Percentiles rank a stretch among this genome's conserved stretches.
Conservation (phyloP, 139 green algal genomes). For the Desmodesmus armatus region DNA sequence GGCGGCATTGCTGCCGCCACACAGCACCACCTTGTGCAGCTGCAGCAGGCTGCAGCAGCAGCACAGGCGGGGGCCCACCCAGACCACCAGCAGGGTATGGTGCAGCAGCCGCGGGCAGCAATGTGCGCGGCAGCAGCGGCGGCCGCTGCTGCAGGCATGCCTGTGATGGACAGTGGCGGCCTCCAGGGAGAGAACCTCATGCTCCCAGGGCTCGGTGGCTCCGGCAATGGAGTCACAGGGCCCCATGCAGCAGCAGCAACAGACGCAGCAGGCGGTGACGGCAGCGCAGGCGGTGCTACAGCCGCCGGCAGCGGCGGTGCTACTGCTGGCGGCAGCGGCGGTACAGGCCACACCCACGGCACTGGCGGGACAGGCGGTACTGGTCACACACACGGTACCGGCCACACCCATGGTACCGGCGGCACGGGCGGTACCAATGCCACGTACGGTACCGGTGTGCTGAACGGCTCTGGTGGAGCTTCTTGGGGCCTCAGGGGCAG, state of each 20-base stretch:
- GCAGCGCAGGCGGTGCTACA: constrained; percentile 9
- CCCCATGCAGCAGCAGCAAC: constrained; percentile 10
- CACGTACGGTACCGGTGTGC: background rate
- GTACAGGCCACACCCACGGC: background rate
- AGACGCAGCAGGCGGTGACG: constrained; percentile 30
- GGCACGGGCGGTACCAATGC: constrained; percentile 5
- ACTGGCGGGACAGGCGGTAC: constrained; percentile 11
- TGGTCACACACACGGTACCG: background rate
- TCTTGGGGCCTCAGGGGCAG: constrained; percentile 41
- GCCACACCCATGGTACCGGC: background rate
- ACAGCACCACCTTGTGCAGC: constrained; percentile 28
- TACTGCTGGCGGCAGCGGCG: background rate
- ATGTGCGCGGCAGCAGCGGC: constrained; percentile 8
- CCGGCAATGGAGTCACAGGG: background rate
- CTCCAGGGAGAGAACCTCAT: constrained; percentile 33
- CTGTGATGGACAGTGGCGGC: constrained; percentile 33
- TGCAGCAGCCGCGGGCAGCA: background rate
- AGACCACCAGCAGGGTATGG: background rate
- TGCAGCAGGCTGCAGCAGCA: constrained; percentile 18
- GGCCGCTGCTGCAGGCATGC: constrained; percentile 18
- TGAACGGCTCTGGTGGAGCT: constrained; percentile 30
- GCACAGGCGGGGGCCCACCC: too few species aligned
- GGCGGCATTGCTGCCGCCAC: constrained; percentile 16
- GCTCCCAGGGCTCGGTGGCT: background rate
- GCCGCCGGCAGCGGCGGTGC: constrained; percentile 19